Evolutionary conservation across 2,329 filamentous ascomycete genomes (phyloP).

Genomic region (Cryphonectria japonica): DNA sequence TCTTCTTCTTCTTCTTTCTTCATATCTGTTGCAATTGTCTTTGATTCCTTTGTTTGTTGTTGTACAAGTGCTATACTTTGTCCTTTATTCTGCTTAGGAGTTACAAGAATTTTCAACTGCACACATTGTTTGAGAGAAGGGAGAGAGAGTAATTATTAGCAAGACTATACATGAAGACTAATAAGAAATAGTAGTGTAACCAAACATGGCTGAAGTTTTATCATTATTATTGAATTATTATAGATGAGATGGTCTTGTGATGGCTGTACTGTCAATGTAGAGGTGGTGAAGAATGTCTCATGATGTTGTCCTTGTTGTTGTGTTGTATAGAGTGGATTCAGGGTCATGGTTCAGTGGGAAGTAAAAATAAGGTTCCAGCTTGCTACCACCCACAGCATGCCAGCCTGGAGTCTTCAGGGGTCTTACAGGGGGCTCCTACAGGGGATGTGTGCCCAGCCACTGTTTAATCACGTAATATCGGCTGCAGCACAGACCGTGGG

Average conservation of each 20-base stretch:
- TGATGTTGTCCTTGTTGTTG: too few species aligned
- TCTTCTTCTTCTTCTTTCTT: background rate
- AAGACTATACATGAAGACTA: background rate
- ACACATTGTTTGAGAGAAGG: background rate
- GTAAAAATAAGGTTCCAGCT: background rate
- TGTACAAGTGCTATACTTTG: background rate
- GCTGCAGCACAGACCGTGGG: constrained; percentile 2
- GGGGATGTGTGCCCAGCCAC: background rate
- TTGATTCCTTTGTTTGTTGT: too few species aligned
- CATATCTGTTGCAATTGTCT: too few species aligned
- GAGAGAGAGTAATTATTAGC: background rate
- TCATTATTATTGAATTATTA: too few species aligned
- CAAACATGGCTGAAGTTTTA: too few species aligned
- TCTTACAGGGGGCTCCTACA: background rate
- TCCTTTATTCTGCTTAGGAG: background rate
- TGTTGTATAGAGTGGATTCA: too few species aligned
- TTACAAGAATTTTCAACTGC: background rate
- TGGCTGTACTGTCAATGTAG: too few species aligned
- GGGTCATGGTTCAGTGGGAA: too few species aligned
- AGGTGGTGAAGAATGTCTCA: too few species aligned
- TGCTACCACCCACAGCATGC: background rate
- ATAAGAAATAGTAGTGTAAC: background rate
- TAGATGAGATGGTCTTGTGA: too few species aligned
- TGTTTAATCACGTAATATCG: constrained; percentile 14
- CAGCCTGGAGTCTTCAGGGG: background rate